Evolutionary conservation across 139 green algal species (phyloP).

Genomic region (Asterochloris erici): DNA sequence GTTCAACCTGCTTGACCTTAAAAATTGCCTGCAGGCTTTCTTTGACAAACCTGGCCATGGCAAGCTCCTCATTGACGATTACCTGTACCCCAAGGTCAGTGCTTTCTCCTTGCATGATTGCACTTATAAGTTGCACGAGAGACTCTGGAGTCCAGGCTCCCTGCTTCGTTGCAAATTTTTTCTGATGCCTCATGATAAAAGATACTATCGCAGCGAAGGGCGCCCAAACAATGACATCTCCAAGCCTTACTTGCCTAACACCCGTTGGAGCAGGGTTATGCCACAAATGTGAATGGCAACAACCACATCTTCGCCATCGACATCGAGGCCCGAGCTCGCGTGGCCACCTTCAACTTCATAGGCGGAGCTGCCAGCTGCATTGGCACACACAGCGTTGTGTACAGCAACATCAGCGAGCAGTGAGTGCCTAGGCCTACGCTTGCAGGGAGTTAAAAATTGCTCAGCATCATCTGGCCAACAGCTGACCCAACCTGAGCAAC

Average conservation of each 20-base stretch:
- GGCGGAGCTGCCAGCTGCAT: neutral
- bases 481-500: neutral
- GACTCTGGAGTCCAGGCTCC: too few relatives aligned
- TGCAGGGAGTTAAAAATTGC: too few relatives aligned
- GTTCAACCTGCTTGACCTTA: neutral
- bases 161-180: too few relatives aligned
- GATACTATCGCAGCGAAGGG: too few relatives aligned
- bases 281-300: conserved; percentile 17
- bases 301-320: conserved; percentile 4
- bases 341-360: conserved; percentile 10
- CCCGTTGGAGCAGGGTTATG: neutral
- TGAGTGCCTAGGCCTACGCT: too few relatives aligned
- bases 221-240: too few relatives aligned
- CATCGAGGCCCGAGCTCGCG: neutral
- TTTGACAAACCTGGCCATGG: conserved; percentile 6
- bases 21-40: neutral
- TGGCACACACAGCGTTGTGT: conserved; percentile 10
- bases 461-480: neutral
- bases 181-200: too few relatives aligned
- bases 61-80: conserved; percentile 17
- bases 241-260: too few relatives aligned
- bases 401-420: conserved; percentile 16
- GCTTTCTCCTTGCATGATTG: too few relatives aligned
- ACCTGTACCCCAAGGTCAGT: conserved; percentile 4
- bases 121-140: too few relatives aligned